Conservation (phyloP, 148 eudicot genomes). For the Amaranthus palmeri region DNA sequence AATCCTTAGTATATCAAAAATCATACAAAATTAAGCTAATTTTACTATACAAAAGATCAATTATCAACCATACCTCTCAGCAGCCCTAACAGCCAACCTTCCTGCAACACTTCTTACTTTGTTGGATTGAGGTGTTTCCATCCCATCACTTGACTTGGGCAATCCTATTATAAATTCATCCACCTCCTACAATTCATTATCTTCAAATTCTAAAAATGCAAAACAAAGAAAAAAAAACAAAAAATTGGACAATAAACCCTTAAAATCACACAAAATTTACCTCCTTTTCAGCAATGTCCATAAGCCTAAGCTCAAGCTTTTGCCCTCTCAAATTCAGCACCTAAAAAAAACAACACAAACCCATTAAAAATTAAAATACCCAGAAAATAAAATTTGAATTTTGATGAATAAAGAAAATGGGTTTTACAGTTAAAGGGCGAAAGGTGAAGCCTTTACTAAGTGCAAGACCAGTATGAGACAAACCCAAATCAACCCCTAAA, state of each 20-base stretch:
- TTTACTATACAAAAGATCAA: background rate
- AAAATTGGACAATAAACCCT: background rate
- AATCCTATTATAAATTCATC: constrained; percentile 70
- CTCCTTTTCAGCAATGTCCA: constrained; percentile 43
- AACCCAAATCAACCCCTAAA: constrained; percentile 62
- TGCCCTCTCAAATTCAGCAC: constrained; percentile 41
- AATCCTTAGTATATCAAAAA: background rate
- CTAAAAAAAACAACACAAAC: constrained; percentile 15
- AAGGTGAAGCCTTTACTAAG: constrained; percentile 62
- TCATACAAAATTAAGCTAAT: too few relatives aligned
- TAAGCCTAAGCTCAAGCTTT: constrained; percentile 35
- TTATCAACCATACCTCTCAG: constrained; percentile 40
- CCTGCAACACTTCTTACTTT: constrained; percentile 74
- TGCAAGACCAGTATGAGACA: constrained; percentile 69
- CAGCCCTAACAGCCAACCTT: constrained; percentile 62
- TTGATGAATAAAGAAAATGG: background rate
- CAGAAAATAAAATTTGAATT: background rate
- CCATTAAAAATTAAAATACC: background rate
- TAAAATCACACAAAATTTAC: constrained; percentile 9
- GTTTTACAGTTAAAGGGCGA: constrained; percentile 54
- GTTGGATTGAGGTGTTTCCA: constrained; percentile 59
- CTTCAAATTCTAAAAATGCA: background rate
- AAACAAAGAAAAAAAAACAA: background rate
- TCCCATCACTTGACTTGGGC: constrained; percentile 52
- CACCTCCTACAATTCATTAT: constrained; percentile 40